Evolutionary conservation across 352 stramenopile genomes (phyloP), one percentile per base, ranked within the genome.

Genomic region (Phytopythium delawarense): DNA sequence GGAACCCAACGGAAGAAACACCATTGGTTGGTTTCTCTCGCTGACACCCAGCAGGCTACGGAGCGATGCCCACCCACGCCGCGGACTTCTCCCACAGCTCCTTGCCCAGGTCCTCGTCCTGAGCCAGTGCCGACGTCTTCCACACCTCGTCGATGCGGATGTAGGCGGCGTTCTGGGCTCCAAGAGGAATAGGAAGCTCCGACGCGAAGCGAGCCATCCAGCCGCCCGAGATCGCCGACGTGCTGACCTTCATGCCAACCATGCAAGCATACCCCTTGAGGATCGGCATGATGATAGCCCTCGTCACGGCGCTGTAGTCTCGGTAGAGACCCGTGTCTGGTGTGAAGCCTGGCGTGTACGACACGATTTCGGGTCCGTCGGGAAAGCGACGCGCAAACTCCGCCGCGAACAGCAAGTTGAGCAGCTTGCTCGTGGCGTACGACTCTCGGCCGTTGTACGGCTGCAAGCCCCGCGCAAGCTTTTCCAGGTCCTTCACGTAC

Each of bases 391-490:
- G 71, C 42, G 67, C 51, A 42, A 80, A 70, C 57, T 82, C 71
- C 42, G 78, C 74, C 8, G 55, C 74, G 40, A 82, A 82, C 23
- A 79, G 62, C 34, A 82, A 23, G 28, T 82, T 82, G 62, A 70
- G 78, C 21, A 82, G 69, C 40, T 79, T 82, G 61, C 64, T 76
- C 6, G 71, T 82, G 13, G 57, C 46, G 64, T 82, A 82, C 23
- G 39, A 23, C 35, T 57, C 45, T 65, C 62, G 13, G 59, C 61
- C 59, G 32, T 44, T 57, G 52, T 62, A 75, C 16, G 62, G 44
- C 32, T 57, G 20, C 48, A 59, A 56, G 23, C 71, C 74, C 20
- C 66, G 72, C 11, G 70, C 73, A 28, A 81, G 65, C 20, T 62
- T 61, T 20, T 78, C 42, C 65, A 65, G 72, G 57, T 77, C 52